Conservation (phyloP, 176 grass and related monocot species). For the Eragrostis curvula region DNA sequence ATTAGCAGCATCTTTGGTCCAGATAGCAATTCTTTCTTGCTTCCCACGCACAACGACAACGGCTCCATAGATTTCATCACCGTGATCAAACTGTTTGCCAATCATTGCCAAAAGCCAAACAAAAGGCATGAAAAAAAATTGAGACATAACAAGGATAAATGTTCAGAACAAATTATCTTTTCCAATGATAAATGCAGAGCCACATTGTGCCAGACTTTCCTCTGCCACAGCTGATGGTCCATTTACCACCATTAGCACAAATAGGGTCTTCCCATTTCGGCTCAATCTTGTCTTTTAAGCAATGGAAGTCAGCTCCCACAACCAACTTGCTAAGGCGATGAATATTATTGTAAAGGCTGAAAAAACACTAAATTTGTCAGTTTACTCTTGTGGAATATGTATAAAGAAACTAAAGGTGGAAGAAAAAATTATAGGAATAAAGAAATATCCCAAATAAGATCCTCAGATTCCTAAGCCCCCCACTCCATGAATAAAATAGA, state of each 20-base stretch:
- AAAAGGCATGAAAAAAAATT: not conserved
- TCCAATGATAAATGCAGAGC: slow-evolving; percentile 55
- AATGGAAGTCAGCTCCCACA: slow-evolving; percentile 81
- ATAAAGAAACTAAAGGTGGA: not conserved
- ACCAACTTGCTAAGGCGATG: slow-evolving; percentile 80
- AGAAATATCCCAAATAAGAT: not conserved
- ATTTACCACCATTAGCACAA: slow-evolving; percentile 94
- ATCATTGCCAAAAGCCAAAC: slow-evolving; percentile 83
- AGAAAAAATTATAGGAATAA: not conserved
- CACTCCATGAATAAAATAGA: not conserved
- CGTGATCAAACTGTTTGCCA: slow-evolving; percentile 94
- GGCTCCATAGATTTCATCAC: slow-evolving; percentile 95
- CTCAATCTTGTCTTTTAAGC: slow-evolving; percentile 93
- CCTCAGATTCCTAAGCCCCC: not conserved
- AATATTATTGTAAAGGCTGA: slow-evolving; percentile 96
- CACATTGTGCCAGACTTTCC: slow-evolving; percentile 83
- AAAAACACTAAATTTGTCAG: slow-evolving; percentile 38
- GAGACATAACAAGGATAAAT: not conserved
- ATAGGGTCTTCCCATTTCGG: slow-evolving; percentile 99
- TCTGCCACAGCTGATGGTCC: slow-evolving; percentile 84
- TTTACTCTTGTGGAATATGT: not conserved
- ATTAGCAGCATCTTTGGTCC: slow-evolving; percentile 94
- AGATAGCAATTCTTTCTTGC: slow-evolving; percentile 89
- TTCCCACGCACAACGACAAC: slow-evolving; percentile 79
- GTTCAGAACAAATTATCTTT: not conserved